A percentile compares a stretch with the other conserved stretches of the same genome.
Evolutionary conservation across 768 basidiomycete species (phyloP).

Genomic region (Lactarius akahatsu): DNA sequence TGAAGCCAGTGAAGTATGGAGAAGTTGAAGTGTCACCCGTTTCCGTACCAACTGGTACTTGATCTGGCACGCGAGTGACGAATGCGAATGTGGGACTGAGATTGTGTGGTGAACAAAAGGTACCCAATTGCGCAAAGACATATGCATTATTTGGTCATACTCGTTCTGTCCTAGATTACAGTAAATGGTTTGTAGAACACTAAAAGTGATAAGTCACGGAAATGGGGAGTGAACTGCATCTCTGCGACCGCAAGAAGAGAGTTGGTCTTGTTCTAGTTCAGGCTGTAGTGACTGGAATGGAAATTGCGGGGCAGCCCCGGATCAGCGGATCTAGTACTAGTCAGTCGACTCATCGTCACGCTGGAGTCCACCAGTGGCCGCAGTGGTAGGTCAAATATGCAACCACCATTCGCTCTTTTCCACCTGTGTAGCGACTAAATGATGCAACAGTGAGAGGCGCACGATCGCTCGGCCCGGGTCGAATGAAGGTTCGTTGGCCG

Average conservation of each 20-base stretch:
- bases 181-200: slow-evolving; percentile 71
- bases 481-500: too few relatives aligned
- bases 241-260: slow-evolving; percentile 55
- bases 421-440: too few relatives aligned
- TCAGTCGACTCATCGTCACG: too few relatives aligned
- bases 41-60: slow-evolving; percentile 60
- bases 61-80: slow-evolving; percentile 81
- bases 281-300: slow-evolving; percentile 23
- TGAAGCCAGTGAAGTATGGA: too few relatives aligned
- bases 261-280: slow-evolving; percentile 20
- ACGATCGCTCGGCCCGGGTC: too few relatives aligned
- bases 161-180: slow-evolving; percentile 56
- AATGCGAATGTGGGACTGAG: slow-evolving; percentile 70
- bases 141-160: slow-evolving; percentile 84
- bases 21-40: slow-evolving; percentile 61
- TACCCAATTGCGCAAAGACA: slow-evolving; percentile 29
- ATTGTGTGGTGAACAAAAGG: slow-evolving; percentile 6
- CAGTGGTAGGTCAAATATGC: too few relatives aligned
- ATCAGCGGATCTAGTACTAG: too few relatives aligned
- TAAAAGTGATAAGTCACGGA: slow-evolving; percentile 76
- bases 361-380: too few relatives aligned
- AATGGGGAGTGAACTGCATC: slow-evolving; percentile 49
- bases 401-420: too few relatives aligned
- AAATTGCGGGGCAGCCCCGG: not conserved
- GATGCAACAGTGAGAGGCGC: too few relatives aligned